Base-by-base conservation (phyloP, 2,329 filamentous ascomycete genomes). In the Alternaria tenuissima region DNA sequence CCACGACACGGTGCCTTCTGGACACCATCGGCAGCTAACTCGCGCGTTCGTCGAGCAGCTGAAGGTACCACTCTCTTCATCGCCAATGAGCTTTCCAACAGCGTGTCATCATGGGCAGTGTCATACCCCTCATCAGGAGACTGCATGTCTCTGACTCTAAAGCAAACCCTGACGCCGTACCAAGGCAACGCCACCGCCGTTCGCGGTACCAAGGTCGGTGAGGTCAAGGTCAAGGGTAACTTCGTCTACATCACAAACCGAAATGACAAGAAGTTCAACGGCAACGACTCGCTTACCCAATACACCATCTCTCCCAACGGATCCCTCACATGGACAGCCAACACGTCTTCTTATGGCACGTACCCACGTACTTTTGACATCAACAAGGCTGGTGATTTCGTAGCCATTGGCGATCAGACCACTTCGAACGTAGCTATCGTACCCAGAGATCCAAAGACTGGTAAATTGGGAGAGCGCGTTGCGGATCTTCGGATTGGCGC, bases 1-100 rank as follows among this genome's bases (percentile, higher is more conserved):
- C 85, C 85, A 0, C 81, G 85, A 30, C 86, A 87, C 69, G 83
- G 80, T 12, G 76, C 79, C 5, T 88, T 84, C 74, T 86, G 83
- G 82, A 75, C 75, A 14, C 71, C 75, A 38, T 26, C 65, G 3
- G 57, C 47, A 6, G 58, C 58, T 5, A 60, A 51, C 3, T 72
- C 69, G 7, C 66, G 71, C 14, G 58, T 70, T 9, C 61, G 65
- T 44, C 65, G 67, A 24, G 63, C 32, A n/a, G 63, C 66, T 26
- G 61, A 64, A 24, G 66, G 59, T 8, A 70, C 69, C 12, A 68
- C 62, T 14, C 71, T 78, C 7, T 78, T 76, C 59, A 63, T 75
- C 26, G 70, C 71, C 22, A 76, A 79, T 53, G 76, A 79, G 63
- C 68, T 79, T 11, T 54, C 59, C 34, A 77, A 76, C 60, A 67